Conservation (phyloP, 495 filamentous ascomycete genomes). For the Evernia prunastri region DNA sequence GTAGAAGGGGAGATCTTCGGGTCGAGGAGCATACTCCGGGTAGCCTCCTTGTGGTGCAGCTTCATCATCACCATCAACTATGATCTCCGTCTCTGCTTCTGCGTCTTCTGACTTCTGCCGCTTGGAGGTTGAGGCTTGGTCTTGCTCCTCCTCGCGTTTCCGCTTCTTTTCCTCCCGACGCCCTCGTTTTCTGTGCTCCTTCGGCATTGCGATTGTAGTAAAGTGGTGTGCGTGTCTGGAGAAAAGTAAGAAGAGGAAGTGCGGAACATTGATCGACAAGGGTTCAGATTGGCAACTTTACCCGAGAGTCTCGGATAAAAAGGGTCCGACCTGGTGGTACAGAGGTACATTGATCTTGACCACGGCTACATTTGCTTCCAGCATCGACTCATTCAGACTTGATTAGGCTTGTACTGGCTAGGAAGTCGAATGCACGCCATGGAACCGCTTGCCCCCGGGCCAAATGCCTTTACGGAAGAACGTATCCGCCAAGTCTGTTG, state of each 20-base stretch:
- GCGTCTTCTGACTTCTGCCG: constrained; percentile 25
- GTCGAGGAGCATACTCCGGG: background rate
- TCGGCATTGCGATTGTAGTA: constrained; percentile 24
- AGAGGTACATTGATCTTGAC: too few species aligned
- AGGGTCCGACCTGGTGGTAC: too few species aligned
- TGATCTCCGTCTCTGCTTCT: constrained; percentile 19
- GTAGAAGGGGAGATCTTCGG: constrained; percentile 61
- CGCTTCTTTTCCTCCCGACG: constrained; percentile 28
- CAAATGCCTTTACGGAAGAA: too few species aligned
- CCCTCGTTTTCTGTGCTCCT: constrained; percentile 40
- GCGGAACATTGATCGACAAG: too few species aligned
- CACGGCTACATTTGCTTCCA: too few species aligned
- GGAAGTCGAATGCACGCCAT: too few species aligned
- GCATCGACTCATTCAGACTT: too few species aligned
- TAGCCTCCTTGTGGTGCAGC: constrained; percentile 16
- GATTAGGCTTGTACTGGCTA: too few species aligned
- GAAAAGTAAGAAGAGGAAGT: background rate
- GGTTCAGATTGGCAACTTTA: background rate
- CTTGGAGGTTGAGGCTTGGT: constrained; percentile 25
- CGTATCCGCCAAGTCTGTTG: too few species aligned
- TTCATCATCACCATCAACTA: constrained; percentile 19
- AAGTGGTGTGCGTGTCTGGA: background rate
- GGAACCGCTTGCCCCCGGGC: too few species aligned
- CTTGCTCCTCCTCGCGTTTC: constrained; percentile 35
- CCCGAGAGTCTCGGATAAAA: background rate